These are phyloP conservation scores for Trichoderma sp. DNA, from an alignment of 2,329 filamentous ascomycete genomes.

Conservation along the genomic window DNA sequence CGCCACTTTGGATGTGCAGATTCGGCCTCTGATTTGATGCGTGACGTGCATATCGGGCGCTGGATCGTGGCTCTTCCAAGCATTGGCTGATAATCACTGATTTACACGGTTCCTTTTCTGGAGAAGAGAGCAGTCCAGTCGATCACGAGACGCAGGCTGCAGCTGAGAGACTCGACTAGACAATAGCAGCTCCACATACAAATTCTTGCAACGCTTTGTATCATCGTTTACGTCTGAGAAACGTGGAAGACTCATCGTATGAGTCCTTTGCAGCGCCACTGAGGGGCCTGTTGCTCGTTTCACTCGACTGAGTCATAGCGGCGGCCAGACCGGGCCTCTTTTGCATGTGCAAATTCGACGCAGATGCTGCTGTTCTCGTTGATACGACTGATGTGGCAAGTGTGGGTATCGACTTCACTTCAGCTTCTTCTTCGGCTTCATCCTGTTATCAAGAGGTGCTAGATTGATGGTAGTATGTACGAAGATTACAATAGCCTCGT, in stretches of 20 bases:
- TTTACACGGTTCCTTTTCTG: no score
- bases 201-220: no score
- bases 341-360: neutral
- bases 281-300: conserved; percentile 9
- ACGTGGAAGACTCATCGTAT: neutral
- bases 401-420: neutral
- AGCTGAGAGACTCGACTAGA: neutral
- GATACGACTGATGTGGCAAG: neutral
- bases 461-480: neutral
- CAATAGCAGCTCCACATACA: conserved; percentile 5
- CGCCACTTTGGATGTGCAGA: conserved; percentile 22
- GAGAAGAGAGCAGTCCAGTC: neutral
- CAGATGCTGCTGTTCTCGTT: neutral
- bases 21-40: conserved; percentile 14
- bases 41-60: conserved; percentile 18
- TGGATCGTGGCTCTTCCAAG: neutral
- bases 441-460: neutral
- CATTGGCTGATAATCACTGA: no score
- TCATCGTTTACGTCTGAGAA: no score
- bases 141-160: conserved; percentile 19
- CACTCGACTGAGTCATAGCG: conserved; percentile 12
- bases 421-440: neutral
- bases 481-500: no score
- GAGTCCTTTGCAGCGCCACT: conserved; percentile 20
- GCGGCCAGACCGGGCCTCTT: no score